Base-by-base conservation (phyloP, 345 rosid genomes). In the Firmiana major region DNA sequence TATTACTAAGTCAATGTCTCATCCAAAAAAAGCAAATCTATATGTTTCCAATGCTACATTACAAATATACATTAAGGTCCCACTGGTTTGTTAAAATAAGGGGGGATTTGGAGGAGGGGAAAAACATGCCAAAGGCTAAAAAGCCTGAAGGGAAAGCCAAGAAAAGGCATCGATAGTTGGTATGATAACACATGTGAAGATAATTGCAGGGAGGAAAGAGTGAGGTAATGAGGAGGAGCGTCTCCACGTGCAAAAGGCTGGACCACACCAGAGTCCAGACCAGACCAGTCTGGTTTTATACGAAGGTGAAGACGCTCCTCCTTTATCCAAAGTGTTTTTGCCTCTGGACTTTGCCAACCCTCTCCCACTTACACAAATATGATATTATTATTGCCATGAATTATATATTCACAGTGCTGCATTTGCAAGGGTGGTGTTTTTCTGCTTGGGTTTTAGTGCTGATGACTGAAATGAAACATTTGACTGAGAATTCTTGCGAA, bases 211-310 rank as follows among this genome's bases (percentile, higher is more conserved):
- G 49, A 0, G 26, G 57, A 12, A 19, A 16, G 54, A 51, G 8
- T 51, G n/a, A 4, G 21, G 22, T 6, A 21, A n/a, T n/a, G n/a
- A n/a, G 19, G 77, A 74, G 69, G 77, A 75, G 77, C 69, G 77
- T 75, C 77, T 75, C 62, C 57, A 62, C 77, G 69, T 60, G 77
- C 66, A 45, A 75, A 75, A 62, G 46, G 19, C 77, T 75, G 77
- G 77, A 45, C 69, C 77, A 60, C 36, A 0, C 57, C 3, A 31
- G 4, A 51, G 57, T 5, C 9, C 66, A 9, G 45, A 8, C 26
- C 46, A 43, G 46, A 43, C 46, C 60, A 26, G 16, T 53, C 75
- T 53, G 45, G 62, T 51, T 67, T 67, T 67, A 10, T 40, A 26
- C 28, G 62, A 28, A 31, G 24, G 45, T 24, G 46, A 49, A 71